A percentile compares a stretch with the other conserved stretches of the same genome.
Evolutionary conservation across 176 grass and related monocot genomes (phyloP).

Genomic region (Ensete ventricosum): DNA sequence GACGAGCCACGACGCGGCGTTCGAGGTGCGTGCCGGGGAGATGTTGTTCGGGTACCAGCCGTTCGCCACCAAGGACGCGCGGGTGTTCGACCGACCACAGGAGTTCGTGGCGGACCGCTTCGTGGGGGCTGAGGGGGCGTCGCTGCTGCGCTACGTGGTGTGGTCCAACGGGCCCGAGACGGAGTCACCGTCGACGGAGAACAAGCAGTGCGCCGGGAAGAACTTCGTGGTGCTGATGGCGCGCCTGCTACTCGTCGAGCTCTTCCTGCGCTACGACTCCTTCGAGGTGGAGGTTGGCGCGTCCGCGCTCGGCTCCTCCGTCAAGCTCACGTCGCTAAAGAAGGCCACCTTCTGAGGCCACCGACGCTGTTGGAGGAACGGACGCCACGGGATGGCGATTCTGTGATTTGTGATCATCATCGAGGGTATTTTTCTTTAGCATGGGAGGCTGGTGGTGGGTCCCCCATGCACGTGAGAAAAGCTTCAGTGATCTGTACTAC

Average conservation of each 20-base stretch:
- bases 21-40: slow-evolving; percentile 79
- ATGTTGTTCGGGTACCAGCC: slow-evolving; percentile 99
- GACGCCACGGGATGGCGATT: background rate
- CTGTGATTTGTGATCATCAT: background rate
- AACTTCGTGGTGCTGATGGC: slow-evolving; percentile 92
- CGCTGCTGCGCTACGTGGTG: slow-evolving; percentile 62
- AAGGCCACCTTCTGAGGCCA: slow-evolving; percentile 64
- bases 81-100: slow-evolving; percentile 63
- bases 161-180: slow-evolving; percentile 99
- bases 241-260: slow-evolving; percentile 74
- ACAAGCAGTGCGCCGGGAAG: slow-evolving; percentile 98
- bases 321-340: slow-evolving; percentile 82
- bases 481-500: background rate
- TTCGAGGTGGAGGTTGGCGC: slow-evolving; percentile 79
- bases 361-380: background rate
- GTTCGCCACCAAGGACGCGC: slow-evolving; percentile 89
- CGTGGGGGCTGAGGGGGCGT: slow-evolving; percentile 49
- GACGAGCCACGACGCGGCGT: slow-evolving; percentile 84
- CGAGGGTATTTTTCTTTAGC: background rate
- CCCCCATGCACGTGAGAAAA: background rate
- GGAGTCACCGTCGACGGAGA: slow-evolving; percentile 52
- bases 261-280: slow-evolving; percentile 92
- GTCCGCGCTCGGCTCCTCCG: slow-evolving; percentile 67
- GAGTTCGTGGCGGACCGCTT: slow-evolving; percentile 80
- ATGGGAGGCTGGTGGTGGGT: background rate